These are phyloP conservation scores for Triticum urartu DNA, from an alignment of 176 grass and related monocot genomes.

Conservation along the genomic window DNA sequence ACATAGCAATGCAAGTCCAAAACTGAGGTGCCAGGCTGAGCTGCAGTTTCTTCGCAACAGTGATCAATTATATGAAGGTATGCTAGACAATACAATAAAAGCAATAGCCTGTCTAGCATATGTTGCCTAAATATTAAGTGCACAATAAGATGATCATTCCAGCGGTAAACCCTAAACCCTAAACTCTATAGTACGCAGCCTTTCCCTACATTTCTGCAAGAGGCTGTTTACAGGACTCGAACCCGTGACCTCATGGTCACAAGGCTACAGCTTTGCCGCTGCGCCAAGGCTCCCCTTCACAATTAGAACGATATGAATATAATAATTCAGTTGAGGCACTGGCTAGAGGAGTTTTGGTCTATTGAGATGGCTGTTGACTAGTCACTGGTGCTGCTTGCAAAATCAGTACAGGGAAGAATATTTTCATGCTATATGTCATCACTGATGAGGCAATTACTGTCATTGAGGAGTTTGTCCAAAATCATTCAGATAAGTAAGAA, in stretches of 20 bases:
- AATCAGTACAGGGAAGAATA: constrained; percentile 13
- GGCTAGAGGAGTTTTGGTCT: neutral
- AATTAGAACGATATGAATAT: neutral
- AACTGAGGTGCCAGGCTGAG: neutral
- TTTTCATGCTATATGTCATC: neutral
- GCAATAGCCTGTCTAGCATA: neutral
- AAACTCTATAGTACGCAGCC: too few relatives aligned
- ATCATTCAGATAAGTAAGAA: constrained; percentile 7
- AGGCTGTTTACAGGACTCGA: too few relatives aligned
- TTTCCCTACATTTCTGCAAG: too few relatives aligned
- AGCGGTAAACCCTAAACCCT: neutral
- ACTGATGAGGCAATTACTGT: neutral
- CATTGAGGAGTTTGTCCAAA: neutral
- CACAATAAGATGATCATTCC: neutral
- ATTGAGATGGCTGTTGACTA: neutral
- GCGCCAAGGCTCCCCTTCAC: neutral
- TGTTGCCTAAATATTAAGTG: neutral
- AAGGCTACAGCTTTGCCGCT: too few relatives aligned
- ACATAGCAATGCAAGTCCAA: neutral
- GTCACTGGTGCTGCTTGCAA: neutral
- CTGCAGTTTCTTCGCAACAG: neutral
- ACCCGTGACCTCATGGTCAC: too few relatives aligned
- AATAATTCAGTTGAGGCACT: neutral
- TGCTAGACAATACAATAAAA: neutral
- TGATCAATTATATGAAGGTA: neutral